Evolutionary conservation across 352 stramenopile genomes (phyloP).

Genomic region (Phytopythium sindhum): DNA sequence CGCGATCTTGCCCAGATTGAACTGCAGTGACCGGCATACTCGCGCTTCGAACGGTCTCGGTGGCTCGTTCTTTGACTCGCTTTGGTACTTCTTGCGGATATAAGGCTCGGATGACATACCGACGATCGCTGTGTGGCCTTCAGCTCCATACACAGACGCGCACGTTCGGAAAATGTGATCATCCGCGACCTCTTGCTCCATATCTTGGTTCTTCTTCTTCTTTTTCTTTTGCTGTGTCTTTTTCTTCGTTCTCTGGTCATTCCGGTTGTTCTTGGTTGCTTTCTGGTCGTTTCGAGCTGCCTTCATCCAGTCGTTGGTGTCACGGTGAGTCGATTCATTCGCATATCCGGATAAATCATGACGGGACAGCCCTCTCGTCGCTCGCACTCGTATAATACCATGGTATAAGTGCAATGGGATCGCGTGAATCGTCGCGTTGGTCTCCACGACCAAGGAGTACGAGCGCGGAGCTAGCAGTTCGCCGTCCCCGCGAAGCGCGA

Average conservation of each 20-base stretch:
- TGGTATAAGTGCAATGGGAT: slow-evolving; percentile 34
- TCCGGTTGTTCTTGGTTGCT: neutral
- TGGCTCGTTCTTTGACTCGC: neutral
- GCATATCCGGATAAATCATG: slow-evolving; percentile 20
- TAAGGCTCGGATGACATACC: neutral
- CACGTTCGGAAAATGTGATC: neutral
- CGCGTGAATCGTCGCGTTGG: slow-evolving; percentile 32
- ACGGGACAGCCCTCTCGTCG: slow-evolving; percentile 21
- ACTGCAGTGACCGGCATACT: slow-evolving; percentile 35
- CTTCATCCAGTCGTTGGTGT: neutral
- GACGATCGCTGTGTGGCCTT: neutral
- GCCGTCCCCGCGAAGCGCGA: slow-evolving; percentile 1
- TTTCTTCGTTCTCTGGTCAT: neutral
- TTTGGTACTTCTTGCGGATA: no score
- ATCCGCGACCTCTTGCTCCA: neutral
- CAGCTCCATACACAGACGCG: neutral
- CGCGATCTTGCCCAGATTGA: slow-evolving; percentile 46
- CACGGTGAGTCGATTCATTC: neutral
- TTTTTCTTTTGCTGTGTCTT: neutral
- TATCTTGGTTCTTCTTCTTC: neutral
- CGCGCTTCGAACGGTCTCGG: neutral
- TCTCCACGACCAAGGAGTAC: slow-evolving; percentile 34
- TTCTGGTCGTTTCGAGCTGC: neutral
- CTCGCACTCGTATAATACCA: slow-evolving; percentile 27
- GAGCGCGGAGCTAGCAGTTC: slow-evolving; percentile 10